phyloP scores from a whole-genome alignment of 1,139 yeast genomes.

The Candida neerlandica region DNA sequence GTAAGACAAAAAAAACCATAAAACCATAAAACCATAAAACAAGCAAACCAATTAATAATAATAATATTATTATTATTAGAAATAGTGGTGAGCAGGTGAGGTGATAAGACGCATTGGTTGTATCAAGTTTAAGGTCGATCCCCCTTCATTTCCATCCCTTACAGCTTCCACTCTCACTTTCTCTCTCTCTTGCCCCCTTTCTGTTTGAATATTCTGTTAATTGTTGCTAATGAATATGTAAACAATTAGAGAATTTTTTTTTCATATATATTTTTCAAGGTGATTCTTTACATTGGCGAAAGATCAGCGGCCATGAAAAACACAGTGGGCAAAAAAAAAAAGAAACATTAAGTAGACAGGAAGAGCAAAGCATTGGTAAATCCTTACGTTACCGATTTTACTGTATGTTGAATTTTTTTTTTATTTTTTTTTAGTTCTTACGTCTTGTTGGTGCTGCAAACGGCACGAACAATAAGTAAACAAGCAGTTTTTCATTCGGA shows the following conservation, averaged over 20 bases:
- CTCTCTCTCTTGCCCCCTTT: too few relatives aligned
- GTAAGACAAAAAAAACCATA: too few relatives aligned
- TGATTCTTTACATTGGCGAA: conserved; percentile 1
- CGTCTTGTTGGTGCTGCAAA: background rate
- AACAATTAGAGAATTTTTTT: background rate
- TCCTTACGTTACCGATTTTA: background rate
- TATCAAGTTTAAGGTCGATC: background rate
- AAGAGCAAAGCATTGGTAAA: background rate
- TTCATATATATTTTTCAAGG: background rate
- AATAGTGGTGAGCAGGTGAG: too few relatives aligned
- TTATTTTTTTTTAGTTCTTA: background rate
- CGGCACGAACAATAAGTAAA: background rate
- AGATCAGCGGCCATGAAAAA: background rate
- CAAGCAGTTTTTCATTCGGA: too few relatives aligned
- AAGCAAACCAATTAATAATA: too few relatives aligned
- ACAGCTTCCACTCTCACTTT: background rate
- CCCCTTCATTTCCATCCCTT: background rate
- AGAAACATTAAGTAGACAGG: background rate
- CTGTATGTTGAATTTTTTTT: background rate
- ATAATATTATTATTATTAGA: too few relatives aligned
- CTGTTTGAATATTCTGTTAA: too few relatives aligned
- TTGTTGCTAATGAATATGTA: background rate
- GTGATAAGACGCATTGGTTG: too few relatives aligned
- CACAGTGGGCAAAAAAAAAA: background rate
- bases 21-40: too few relatives aligned